phyloP scores from a whole-genome alignment of 345 rosid species.

The Firmiana major region DNA sequence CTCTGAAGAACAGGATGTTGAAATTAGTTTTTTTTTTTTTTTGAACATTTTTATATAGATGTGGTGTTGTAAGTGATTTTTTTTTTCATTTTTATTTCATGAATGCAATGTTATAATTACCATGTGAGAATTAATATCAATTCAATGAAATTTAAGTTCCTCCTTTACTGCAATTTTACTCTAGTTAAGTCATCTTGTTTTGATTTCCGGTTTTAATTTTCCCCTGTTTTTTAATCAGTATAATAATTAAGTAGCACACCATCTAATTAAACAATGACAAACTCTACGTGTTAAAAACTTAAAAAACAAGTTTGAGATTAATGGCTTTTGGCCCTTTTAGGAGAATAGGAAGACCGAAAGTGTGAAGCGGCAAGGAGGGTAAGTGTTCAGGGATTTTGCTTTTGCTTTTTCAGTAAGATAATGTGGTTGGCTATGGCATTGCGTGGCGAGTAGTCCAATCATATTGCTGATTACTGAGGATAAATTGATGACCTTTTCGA shows the following conservation, averaged over 20 bases:
- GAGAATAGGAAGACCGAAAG: not conserved
- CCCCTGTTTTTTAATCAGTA: not conserved
- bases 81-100: not conserved
- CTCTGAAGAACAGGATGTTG: slow-evolving; percentile 4
- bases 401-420: not conserved
- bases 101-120: not conserved
- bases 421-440: not conserved
- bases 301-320: not conserved
- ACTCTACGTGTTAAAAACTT: not conserved
- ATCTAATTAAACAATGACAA: not conserved
- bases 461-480: not conserved
- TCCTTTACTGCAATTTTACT: not conserved
- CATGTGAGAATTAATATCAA: not conserved
- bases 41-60: not conserved
- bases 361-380: not conserved
- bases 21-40: not conserved
- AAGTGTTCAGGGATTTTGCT: not conserved
- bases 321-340: not conserved
- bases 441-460: not conserved
- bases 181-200: not conserved
- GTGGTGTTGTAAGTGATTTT: slow-evolving; percentile 9
- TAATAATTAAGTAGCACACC: not conserved
- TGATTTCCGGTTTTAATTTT: not conserved
- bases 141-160: not conserved
- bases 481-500: not conserved